These are phyloP conservation scores for Paecilomyces niveus DNA, from an alignment of 2,329 filamentous ascomycete species.

Conservation along the genomic window DNA sequence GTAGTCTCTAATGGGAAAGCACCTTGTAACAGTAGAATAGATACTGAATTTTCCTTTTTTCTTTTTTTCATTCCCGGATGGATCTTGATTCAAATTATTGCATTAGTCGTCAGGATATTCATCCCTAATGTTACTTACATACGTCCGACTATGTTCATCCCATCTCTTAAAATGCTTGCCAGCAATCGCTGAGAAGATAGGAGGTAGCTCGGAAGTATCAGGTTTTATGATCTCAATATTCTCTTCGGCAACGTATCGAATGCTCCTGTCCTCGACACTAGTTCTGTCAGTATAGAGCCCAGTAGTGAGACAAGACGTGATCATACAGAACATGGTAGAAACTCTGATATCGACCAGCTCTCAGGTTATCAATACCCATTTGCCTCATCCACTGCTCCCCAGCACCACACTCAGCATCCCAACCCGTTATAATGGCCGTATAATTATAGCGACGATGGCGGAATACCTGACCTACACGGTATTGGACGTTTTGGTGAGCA, in stretches of 20 bases:
- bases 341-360: slow-evolving; percentile 57
- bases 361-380: slow-evolving; percentile 56
- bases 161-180: slow-evolving; percentile 87
- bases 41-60: neutral
- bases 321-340: slow-evolving; percentile 87
- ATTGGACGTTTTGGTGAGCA: slow-evolving; percentile 47
- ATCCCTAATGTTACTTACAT: slow-evolving; percentile 76
- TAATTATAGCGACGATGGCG: slow-evolving; percentile 74
- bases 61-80: neutral
- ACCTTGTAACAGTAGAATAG: neutral
- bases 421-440: slow-evolving; percentile 78
- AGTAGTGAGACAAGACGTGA: slow-evolving; percentile 9
- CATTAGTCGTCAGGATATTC: slow-evolving; percentile 76
- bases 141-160: slow-evolving; percentile 57
- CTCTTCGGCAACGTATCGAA: slow-evolving; percentile 71
- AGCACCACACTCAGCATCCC: slow-evolving; percentile 58
- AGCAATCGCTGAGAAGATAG: slow-evolving; percentile 56
- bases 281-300: slow-evolving; percentile 9
- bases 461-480: slow-evolving; percentile 75
- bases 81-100: neutral
- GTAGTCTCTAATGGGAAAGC: neutral
- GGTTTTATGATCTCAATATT: slow-evolving; percentile 62
- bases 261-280: slow-evolving; percentile 60
- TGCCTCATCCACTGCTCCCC: slow-evolving; percentile 57
- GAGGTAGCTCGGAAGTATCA: slow-evolving; percentile 45